These are phyloP conservation scores for Cystobasidium sp. DNA, from an alignment of 1,284 basidiomycete genomes.

Conservation along the genomic window DNA sequence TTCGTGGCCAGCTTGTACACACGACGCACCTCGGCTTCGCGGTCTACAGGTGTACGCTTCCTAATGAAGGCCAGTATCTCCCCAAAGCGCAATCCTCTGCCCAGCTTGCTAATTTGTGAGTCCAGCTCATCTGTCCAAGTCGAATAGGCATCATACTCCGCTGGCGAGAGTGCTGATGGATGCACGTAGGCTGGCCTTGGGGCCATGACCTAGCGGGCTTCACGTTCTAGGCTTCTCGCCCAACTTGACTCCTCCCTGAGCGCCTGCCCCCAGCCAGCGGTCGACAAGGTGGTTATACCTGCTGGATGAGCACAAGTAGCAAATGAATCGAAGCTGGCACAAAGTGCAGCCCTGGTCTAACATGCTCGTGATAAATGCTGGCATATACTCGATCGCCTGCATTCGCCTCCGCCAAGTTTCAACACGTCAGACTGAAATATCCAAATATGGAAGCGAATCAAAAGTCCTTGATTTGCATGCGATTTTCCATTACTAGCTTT, in stretches of 20 bases:
- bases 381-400: conserved; percentile 5
- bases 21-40: conserved; percentile 35
- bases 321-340: too few species aligned
- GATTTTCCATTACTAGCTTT: neutral
- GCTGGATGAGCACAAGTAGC: too few species aligned
- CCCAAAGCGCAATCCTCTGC: conserved; percentile 38
- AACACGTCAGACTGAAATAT: neutral
- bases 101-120: conserved; percentile 32
- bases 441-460: conserved; percentile 7
- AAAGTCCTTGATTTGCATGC: neutral
- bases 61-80: conserved; percentile 39
- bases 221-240: too few species aligned
- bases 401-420: neutral
- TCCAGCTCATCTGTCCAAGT: conserved; percentile 41
- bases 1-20: neutral
- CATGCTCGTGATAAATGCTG: neutral
- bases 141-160: conserved; percentile 33
- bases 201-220: conserved; percentile 6
- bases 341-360: too few species aligned
- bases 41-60: conserved; percentile 35
- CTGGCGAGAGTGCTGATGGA: conserved; percentile 34
- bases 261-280: too few species aligned
- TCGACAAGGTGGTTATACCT: too few species aligned
- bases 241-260: too few species aligned
- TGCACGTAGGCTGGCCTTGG: conserved; percentile 33